Evolutionary conservation across 2,329 filamentous ascomycete species (phyloP).

Genomic region (Fusarium haematococcum): DNA sequence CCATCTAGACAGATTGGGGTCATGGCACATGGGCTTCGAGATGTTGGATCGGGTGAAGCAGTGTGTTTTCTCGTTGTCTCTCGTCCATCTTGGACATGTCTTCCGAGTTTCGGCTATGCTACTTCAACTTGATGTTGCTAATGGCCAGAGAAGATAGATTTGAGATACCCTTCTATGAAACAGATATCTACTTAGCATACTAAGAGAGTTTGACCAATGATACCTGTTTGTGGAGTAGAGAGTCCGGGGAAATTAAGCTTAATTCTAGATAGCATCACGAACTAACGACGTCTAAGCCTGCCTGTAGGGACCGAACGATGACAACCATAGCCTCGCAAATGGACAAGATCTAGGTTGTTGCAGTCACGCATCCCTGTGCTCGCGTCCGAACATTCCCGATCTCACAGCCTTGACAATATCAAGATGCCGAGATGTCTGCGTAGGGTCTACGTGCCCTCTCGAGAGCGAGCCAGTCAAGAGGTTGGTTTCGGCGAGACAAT

Average conservation of each 20-base stretch:
- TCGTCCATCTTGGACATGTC: background rate
- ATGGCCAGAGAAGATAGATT: background rate
- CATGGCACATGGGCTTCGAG: background rate
- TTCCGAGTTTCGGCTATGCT: background rate
- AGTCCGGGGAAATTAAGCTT: constrained; percentile 3
- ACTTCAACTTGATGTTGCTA: background rate
- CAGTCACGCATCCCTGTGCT: background rate
- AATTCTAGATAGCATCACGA: background rate
- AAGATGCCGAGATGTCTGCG: background rate
- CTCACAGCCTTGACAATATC: background rate
- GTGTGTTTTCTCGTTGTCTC: background rate
- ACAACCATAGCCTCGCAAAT: background rate
- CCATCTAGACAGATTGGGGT: constrained; percentile 15
- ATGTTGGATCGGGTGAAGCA: background rate
- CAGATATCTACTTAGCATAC: background rate
- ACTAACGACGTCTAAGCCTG: background rate
- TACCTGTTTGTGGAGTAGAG: background rate
- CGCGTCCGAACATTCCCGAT: constrained; percentile 24
- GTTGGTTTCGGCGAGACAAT: background rate
- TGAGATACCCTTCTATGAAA: background rate
- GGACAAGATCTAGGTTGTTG: background rate
- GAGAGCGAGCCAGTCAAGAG: background rate
- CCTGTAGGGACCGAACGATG: background rate
- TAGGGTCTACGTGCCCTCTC: background rate
- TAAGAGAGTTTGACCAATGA: background rate